Evolutionary conservation across 176 grass and related monocot species (phyloP).

Genomic region (Phyllostachys edulis): DNA sequence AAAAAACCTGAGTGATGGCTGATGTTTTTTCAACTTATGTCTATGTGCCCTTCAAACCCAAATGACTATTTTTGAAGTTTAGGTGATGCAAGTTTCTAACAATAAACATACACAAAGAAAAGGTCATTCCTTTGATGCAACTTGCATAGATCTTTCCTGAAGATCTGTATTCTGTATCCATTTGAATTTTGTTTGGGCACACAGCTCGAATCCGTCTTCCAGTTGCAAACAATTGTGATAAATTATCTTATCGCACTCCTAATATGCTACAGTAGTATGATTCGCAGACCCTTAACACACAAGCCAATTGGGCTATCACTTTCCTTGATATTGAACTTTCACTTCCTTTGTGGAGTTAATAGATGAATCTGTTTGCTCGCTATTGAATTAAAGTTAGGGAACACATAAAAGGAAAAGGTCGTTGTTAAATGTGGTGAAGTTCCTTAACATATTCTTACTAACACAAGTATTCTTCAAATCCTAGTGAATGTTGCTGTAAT

Average conservation of each 20-base stretch:
- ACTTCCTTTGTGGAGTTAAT: constrained; percentile 9
- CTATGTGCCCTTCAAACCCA: not conserved
- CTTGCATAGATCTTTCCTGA: not conserved
- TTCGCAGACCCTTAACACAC: not conserved
- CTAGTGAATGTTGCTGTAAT: not conserved
- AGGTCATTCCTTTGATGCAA: not conserved
- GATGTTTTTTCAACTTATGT: not conserved
- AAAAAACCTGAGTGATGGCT: not conserved
- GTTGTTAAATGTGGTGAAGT: constrained; percentile 29
- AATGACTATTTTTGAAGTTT: not conserved
- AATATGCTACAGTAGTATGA: not conserved
- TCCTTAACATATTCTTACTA: constrained; percentile 14
- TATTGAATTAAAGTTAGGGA: not conserved
- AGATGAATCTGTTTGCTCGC: constrained; percentile 7
- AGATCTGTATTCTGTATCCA: not conserved
- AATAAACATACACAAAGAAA: not conserved
- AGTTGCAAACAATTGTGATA: not conserved
- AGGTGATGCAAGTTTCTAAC: not conserved
- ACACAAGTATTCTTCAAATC: constrained; percentile 1
- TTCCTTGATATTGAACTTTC: constrained; percentile 28
- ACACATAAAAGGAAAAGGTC: not conserved
- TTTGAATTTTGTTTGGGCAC: constrained; percentile 4
- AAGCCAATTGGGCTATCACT: not conserved
- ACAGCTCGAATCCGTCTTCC: not conserved
- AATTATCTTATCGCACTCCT: not conserved